Conservation (phyloP, 345 rosid species). For the Hibiscus syriacus region DNA sequence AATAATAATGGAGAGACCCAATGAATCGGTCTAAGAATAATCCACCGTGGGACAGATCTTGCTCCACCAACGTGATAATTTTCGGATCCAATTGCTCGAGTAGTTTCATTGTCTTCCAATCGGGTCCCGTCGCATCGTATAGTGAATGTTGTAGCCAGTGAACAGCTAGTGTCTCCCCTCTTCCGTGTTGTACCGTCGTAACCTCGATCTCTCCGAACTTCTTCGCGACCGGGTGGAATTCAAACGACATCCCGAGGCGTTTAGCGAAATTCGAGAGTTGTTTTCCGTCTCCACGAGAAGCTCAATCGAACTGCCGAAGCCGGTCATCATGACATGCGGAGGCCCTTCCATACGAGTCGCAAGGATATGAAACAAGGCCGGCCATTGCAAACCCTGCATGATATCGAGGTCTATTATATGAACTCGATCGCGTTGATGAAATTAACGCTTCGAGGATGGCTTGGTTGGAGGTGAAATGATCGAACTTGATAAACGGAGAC, state of each 20-base stretch:
- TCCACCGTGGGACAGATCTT: constrained; percentile 46
- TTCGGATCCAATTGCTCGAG: constrained; percentile 39
- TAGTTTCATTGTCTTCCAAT: constrained; percentile 46
- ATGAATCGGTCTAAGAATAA: constrained; percentile 61
- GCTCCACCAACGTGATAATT: constrained; percentile 53
- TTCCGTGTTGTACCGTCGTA: constrained; percentile 21
- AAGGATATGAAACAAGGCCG: constrained; percentile 61
- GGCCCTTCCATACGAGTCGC: constrained; percentile 57
- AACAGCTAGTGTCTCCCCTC: constrained; percentile 47
- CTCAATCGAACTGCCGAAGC: constrained; percentile 48
- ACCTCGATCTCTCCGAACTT: constrained; percentile 48
- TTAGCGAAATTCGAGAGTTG: constrained; percentile 57
- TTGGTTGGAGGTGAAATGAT: constrained; percentile 70
- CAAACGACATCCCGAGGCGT: constrained; percentile 49
- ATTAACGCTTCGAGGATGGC: constrained; percentile 69
- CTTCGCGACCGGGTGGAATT: constrained; percentile 54
- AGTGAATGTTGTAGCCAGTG: constrained; percentile 67
- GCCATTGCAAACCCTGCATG: constrained; percentile 80
- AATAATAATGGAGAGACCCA: constrained; percentile 53
- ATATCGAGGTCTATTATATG: constrained; percentile 65
- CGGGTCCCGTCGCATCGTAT: constrained; percentile 53
- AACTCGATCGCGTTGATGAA: constrained; percentile 37
- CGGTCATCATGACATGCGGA: constrained; percentile 52
- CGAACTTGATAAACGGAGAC: constrained; percentile 59
- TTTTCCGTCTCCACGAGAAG: constrained; percentile 41